Base-by-base conservation (phyloP, 2,329 filamentous ascomycete genomes). In the Aphanocladium album region DNA sequence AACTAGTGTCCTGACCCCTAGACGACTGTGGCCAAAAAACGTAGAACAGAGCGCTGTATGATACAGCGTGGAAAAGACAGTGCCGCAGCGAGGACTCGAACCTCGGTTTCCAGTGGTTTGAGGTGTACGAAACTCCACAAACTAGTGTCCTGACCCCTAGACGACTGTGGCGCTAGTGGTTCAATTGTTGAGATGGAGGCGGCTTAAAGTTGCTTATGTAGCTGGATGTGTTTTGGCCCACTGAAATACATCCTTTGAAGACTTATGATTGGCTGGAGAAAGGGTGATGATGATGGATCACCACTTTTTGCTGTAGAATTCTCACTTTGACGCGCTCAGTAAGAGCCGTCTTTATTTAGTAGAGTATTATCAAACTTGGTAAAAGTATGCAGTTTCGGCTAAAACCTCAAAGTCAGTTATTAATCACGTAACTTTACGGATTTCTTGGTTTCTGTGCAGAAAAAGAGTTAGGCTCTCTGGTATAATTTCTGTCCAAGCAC, bases 1-100 rank as follows among this genome's bases (percentile, higher is more conserved):
- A 70, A 70, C 68, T 70, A 64, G 62, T 68, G 66, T 70, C 67
- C 64, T 70, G 46, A 68, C 68, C 67, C 63, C 66, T 69, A 67
- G 65, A 70, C 66, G 65, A 69, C 62, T 65, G 62, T 59, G 63
- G 66, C 61, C 33, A 35, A 35, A 35, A 35, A 35, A 35, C 33
- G 33, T 35, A 35, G 33, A 35, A 35, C 33, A 35, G 12, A 35
- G 6, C 6, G 33, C 33, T 35, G 33, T 35, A 35, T 30, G 6
- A 7, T 33, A 37, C 33, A 52, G 49, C 35, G 12, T 8, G 14
- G 37, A 54, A 39, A 54, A 51, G 49, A 51, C 37, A 33, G 21
- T 67, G 66, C 65, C 67, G 58, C 63, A 65, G 60, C 66, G 66
- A 68, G 68, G 68, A 70, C 62, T 70, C 68, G 68, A 69, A 70